phyloP scores from a whole-genome alignment of 768 basidiomycete genomes.

The Mycena amicta region DNA sequence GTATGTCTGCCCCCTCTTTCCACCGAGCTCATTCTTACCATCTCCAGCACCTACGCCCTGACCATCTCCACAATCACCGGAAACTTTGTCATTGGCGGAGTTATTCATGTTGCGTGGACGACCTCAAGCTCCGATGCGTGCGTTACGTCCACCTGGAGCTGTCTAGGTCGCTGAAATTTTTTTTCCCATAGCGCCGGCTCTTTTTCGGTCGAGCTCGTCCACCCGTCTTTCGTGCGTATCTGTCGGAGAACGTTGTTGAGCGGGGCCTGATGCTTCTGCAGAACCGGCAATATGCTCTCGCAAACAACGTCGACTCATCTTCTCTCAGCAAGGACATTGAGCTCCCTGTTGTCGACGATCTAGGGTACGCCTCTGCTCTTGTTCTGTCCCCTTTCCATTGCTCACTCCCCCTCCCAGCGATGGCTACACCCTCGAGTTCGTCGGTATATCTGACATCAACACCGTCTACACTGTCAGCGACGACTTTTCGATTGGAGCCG shows the following conservation, averaged over 20 bases:
- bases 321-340: neutral
- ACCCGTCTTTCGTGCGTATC: constrained; percentile 16
- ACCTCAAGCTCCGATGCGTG: constrained; percentile 7
- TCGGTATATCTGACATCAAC: constrained; percentile 16
- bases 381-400: neutral
- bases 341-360: constrained; percentile 3
- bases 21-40: too few species aligned
- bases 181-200: neutral
- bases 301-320: constrained; percentile 17
- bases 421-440: constrained; percentile 13
- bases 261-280: too few species aligned
- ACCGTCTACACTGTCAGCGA: constrained; percentile 6
- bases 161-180: neutral
- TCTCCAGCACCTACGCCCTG: constrained; percentile 18
- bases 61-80: constrained; percentile 10
- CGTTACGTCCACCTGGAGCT: neutral
- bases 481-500: constrained; percentile 14
- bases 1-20: too few species aligned
- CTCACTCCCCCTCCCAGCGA: neutral
- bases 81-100: constrained; percentile 14
- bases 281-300: constrained; percentile 15
- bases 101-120: constrained; percentile 11
- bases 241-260: neutral
- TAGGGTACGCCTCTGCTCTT: neutral
- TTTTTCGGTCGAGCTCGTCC: constrained; percentile 16